phyloP scores from a whole-genome alignment of 78 protist genomes.

The Dictyostelium purpureum region DNA sequence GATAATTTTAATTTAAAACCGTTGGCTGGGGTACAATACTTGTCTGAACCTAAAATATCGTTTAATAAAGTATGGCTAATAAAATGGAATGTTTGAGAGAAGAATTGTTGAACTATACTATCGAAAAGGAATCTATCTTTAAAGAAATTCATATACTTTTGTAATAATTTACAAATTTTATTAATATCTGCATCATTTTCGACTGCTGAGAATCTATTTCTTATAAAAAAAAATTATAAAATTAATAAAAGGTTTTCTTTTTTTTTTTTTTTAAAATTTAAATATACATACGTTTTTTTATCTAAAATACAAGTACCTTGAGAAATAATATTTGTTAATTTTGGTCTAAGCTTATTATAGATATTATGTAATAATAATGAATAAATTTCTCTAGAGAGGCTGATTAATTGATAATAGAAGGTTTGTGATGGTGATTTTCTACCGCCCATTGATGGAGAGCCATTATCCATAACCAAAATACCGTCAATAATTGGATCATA shows the following conservation, averaged over 20 bases:
- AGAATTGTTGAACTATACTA: slow-evolving; percentile 63
- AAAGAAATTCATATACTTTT: slow-evolving; percentile 18
- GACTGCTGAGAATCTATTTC: slow-evolving; percentile 57
- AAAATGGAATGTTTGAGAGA: slow-evolving; percentile 55
- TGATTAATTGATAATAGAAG: slow-evolving; percentile 26
- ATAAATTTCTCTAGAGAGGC: slow-evolving; percentile 34
- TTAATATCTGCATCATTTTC: slow-evolving; percentile 18
- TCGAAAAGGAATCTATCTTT: slow-evolving; percentile 48
- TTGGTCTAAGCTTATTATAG: slow-evolving; percentile 42
- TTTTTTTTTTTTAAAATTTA: neutral
- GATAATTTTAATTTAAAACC: slow-evolving; percentile 62
- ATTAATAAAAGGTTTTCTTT: too few relatives aligned
- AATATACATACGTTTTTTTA: slow-evolving; percentile 27
- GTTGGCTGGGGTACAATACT: slow-evolving; percentile 28
- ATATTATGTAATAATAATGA: slow-evolving; percentile 49
- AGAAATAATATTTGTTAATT: slow-evolving; percentile 6
- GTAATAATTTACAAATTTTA: slow-evolving; percentile 47
- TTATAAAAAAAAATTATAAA: neutral
- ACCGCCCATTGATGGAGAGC: neutral
- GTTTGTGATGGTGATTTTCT: slow-evolving; percentile 34
- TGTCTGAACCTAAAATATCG: neutral
- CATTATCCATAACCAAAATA: neutral
- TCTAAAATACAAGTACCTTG: slow-evolving; percentile 29
- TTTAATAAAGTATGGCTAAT: slow-evolving; percentile 25
- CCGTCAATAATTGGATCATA: slow-evolving; percentile 59